Evolutionary conservation across 2,329 filamentous ascomycete genomes (phyloP), one percentile per base, ranked within the genome.

Genomic region (Xylaria sp.): DNA sequence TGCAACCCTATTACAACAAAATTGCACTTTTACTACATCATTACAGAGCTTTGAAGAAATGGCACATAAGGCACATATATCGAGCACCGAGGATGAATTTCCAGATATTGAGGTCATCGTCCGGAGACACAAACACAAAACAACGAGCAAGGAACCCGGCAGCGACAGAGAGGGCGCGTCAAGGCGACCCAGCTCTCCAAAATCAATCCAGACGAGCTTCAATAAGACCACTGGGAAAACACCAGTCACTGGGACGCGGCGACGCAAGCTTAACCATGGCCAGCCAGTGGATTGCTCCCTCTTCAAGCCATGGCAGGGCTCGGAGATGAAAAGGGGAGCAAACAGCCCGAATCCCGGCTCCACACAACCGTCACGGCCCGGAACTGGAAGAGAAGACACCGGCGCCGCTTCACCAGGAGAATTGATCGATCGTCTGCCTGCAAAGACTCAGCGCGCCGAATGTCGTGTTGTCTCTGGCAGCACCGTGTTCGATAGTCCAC

Each of bases 51-150:
- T 61, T 20, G 49, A 47, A 49, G 66, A 51, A 25, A 73, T 76
- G 69, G 63, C 60, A 39, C 66, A 70, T 63, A 73, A 75, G 69
- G 63, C 60, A 39, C 66, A 70, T 63, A 45, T 44, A 38, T 72
- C 68, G 7, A 69, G 62, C 47, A 72, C 67, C 59, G 80, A 82
- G 22, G 81, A 84, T 47, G 82, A 83, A 38, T 78, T 83, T 29
- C 81, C 82, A 1, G 79, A 81, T 38, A 64, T 82, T 27, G 75
- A 78, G 44, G 74, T 76, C 1, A 65, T 82, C 9, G 51, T 76
- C 65, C 68, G 65, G 54, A 69, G 61, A 25, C 68, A 73, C 25
- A 73, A 70, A 65, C 65, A 69, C 25, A 71, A 63, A 58, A 55
- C 53, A 29, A 50, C 60, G 55, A 27, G 22, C 27, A 59, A 60